Evolutionary conservation across 371 early-diverging fungal genomes (phyloP).

Genomic region (Mortierella sp.): DNA sequence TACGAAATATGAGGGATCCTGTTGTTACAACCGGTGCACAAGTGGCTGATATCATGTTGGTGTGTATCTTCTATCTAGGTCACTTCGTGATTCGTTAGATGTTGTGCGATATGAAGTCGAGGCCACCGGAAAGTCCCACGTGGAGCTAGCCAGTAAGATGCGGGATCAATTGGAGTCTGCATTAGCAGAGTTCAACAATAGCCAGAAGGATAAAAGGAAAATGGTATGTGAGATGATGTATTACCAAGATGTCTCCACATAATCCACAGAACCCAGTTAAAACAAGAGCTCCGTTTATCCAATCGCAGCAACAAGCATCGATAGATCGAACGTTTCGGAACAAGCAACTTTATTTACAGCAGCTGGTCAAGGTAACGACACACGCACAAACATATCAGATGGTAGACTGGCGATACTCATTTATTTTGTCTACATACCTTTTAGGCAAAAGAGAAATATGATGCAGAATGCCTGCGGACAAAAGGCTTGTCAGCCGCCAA

Average conservation of each 20-base stretch:
- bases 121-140: conserved; percentile 75
- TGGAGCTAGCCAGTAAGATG: conserved; percentile 83
- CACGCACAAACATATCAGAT: too few species aligned
- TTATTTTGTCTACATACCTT: background rate
- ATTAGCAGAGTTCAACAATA: conserved; percentile 76
- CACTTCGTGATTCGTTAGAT: conserved; percentile 72
- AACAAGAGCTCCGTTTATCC: background rate
- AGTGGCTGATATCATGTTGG: background rate
- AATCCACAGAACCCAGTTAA: too few species aligned
- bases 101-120: conserved; percentile 85
- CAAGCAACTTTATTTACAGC: conserved; percentile 60
- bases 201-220: conserved; percentile 84
- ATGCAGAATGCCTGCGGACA: conserved; percentile 61
- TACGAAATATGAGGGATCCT: conserved; percentile 37
- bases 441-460: conserved; percentile 78
- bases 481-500: conserved; percentile 37
- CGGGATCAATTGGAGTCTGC: conserved; percentile 79
- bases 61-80: conserved; percentile 53
- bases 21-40: background rate
- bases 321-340: conserved; percentile 66
- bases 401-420: background rate
- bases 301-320: conserved; percentile 55
- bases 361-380: conserved; percentile 56
- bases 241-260: background rate
- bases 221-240: conserved; percentile 42